Evolutionary conservation across 2,329 filamentous ascomycete genomes (phyloP), one percentile per base, ranked within the genome.

Genomic region (Xylaria sp.): DNA sequence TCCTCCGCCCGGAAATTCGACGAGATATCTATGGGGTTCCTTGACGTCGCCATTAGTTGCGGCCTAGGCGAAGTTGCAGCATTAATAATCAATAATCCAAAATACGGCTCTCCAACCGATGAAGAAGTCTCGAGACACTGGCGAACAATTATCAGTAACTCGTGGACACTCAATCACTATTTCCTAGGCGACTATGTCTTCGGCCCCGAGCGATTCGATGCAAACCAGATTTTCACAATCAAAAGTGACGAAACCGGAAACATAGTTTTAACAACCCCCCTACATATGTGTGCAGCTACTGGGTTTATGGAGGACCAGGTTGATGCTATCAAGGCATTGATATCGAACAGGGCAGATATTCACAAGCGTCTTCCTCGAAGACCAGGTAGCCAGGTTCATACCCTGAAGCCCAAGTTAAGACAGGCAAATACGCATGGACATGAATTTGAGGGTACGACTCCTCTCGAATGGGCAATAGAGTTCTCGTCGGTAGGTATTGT

Each of bases 401-500:
- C n/a, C 12, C 28, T 12, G 13, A 10, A 39, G 48, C 57, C 28
- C 12, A 58, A 28, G 56, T 23, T n/a, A 2, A 44, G 25, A 41
- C 23, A 2, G 3, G 18, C 3, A 2, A 6, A 8, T 39, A 12
- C 1, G 13, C 28, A 5, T 3, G 18, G 5, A 41, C 65, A 15
- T 13, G 34, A 13, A 52, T 73, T 58, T 13, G 67, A 68, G 28
- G 67, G 70, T 34, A 68, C 67, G 25, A 73, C 72, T 13, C 72
- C 73, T 28, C 57, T 76, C 9, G 70, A 64, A 52, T 76, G 70
- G 65, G 73, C 73, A 8, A 74, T 76, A 31, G 48, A 61, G 9
- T 65, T 56, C 37, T 65, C 66, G n/a, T 56, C 69, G 10, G 1
- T 68, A 8, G 18, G 20, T 5, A 37, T 65, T 4, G 48, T 72